Base-by-base conservation (phyloP, 257 asterid genomes). In the Scutellaria minor region DNA sequence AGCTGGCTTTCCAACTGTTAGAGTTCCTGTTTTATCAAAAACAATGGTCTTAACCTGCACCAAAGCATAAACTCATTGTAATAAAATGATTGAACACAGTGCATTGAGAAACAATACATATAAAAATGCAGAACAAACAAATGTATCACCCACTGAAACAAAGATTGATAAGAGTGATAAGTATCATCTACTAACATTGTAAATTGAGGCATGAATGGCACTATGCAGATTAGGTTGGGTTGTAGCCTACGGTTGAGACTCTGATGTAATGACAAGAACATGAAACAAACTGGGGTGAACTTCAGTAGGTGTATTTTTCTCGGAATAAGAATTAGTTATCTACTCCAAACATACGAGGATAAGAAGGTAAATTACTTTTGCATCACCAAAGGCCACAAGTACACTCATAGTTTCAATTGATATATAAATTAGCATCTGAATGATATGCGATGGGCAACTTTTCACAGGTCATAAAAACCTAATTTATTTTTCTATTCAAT, bases 11-110 rank as follows among this genome's bases (percentile, higher is more conserved):
- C 98, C 98, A 77, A 85, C 63, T 14, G 98, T 93, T 77, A 91
- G 71, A 6, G 98, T 93, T 77, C 98, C 97, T 4, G 97, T 91
- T 86, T 93, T 93, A 81, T 93, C 98, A 65, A 93, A 93, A 67
- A 91, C 95, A 8, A 91, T 84, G 52, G 85, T 83, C 83, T 86
- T 91, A 64, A 93, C 88, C 98, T 93, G 85, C 75, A 76, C 59
- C 59, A 75, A 71, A 71, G 54, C 7, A 63, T 9, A 45, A 41
- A 44, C 57, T 56, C 63, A 68, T 59, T 64, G 46, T 53, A 35
- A 72, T 47, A 57, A 18, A 57, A 53, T 14, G 12, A 68, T 70
- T 31, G 37, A 31, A 31, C 37, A 1, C 37, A 31, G 4, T 31
- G 5, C 37, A 31, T 37, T 42, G 70, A 59, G 47, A 71, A 62